Percentiles rank a stretch among this genome's conserved stretches.
These are phyloP conservation scores for Berberis thunbergii DNA, from an alignment of 164 flowering plant genomes.

Conservation along the genomic window DNA sequence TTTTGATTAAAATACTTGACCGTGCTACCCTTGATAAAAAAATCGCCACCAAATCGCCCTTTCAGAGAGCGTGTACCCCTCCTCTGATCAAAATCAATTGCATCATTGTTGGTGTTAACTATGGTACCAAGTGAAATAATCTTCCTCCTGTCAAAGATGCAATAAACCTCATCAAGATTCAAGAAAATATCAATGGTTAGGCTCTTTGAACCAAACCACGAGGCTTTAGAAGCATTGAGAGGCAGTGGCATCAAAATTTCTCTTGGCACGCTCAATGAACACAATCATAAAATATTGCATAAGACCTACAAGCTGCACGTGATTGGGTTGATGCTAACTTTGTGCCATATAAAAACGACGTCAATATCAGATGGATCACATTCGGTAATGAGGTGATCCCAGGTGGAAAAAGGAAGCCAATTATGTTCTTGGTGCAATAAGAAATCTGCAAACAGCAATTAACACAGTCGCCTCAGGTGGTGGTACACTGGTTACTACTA, in stretches of 20 bases:
- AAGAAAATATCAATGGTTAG: background rate
- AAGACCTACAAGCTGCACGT: background rate
- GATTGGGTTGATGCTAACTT: background rate
- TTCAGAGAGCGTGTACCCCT: too few relatives aligned
- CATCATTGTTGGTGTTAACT: background rate
- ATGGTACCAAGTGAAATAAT: background rate
- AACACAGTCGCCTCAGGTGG: background rate
- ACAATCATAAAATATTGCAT: background rate
- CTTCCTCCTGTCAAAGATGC: background rate
- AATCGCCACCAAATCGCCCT: too few relatives aligned
- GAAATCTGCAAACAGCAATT: background rate
- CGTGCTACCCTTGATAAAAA: too few relatives aligned
- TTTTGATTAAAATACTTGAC: too few relatives aligned
- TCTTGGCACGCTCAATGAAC: background rate
- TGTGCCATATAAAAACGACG: background rate
- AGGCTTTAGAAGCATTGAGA: background rate
- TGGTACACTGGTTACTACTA: background rate
- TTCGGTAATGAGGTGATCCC: constrained; percentile 9
- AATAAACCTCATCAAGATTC: background rate
- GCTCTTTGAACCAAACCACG: background rate
- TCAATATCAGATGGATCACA: background rate
- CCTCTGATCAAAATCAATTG: too few relatives aligned
- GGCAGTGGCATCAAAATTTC: background rate
- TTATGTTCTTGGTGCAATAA: constrained; percentile 4
- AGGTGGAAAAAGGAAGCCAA: background rate